Base-by-base conservation (phyloP, 2,329 filamentous ascomycete genomes). In the Colletotrichum godetiae region DNA sequence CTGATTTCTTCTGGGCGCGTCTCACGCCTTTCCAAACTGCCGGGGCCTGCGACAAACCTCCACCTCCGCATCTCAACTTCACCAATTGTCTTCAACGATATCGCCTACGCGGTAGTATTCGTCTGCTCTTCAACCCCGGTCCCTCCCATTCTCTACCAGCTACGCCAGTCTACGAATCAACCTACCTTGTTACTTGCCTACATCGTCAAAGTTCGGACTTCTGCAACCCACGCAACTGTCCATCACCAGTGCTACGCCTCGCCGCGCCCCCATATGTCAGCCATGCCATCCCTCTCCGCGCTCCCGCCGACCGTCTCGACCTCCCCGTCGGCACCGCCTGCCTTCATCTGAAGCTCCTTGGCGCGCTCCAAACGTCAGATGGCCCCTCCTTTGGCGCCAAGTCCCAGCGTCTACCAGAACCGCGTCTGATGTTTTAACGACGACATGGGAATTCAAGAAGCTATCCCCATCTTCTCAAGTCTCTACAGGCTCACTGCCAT, bases 31-130 rank as follows among this genome's bases (percentile, higher is more conserved):
- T 24, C 37, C 22, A 58, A 53, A n/a, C 49, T 55, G 33, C 22
- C 31, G 46, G 68, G 68, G 52, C 69, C 59, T 72, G 69, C 69
- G 53, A 72, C 69, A 69, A 72, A 55, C 59, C 31, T 64, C 46
- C 22, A 13, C 58, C 52, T 72, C 58, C 52, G 35, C 37, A 11
- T 65, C 35, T 24, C 24, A 11, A 35, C 55, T 65, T 53, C 52
- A 24, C 19, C 55, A 35, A 42, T 27, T 60, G 37, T n/a, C 29
- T 3, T 63, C 12, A 2, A n/a, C n/a, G n/a, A 24, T 6, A 15
- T 24, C 13, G n/a, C 33, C 46, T 35, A 24, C 27, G 29, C 49
- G 3, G 56, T 46, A 13, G 37, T 22, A 65, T 29, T 63, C 56
- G 33, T 8, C 56, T 19, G 35, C 56, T 33, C 33, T 2, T 37